These are phyloP conservation scores for Schizothecium vesticola DNA, from an alignment of 495 filamentous ascomycete genomes.

Conservation along the genomic window DNA sequence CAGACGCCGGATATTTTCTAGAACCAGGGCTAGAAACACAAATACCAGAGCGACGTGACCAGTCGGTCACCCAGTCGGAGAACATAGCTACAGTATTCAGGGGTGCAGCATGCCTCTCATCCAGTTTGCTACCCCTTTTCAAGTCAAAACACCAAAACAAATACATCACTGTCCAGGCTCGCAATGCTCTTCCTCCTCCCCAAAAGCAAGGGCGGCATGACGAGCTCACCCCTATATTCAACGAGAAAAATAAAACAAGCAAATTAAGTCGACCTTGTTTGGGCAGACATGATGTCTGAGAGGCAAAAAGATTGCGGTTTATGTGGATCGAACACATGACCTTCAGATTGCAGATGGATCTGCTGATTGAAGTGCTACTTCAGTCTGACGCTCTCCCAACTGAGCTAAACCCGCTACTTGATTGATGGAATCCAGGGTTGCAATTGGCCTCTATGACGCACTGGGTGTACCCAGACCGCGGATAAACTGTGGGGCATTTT, in stretches of 20 bases:
- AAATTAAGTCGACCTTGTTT: no score
- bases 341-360: constrained; percentile 1
- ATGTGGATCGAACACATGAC: constrained; percentile 1
- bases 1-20: not conserved
- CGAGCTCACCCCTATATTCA: not conserved
- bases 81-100: no score
- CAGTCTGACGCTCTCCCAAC: constrained; percentile 5
- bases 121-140: not conserved
- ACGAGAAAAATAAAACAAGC: not conserved
- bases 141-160: not conserved
- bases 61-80: no score
- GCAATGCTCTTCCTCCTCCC: not conserved
- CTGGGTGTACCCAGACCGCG: not conserved
- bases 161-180: not conserved
- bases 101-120: no score
- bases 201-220: no score
- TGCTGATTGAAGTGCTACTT: not conserved
- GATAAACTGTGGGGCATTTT: not conserved
- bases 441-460: not conserved
- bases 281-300: not conserved
- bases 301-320: not conserved
- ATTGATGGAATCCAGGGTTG: not conserved
- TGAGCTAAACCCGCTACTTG: constrained; percentile 4
- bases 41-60: not conserved
- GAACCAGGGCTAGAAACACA: not conserved